phyloP scores from a whole-genome alignment of 768 basidiomycete genomes.

The Hypholoma fasciculare region DNA sequence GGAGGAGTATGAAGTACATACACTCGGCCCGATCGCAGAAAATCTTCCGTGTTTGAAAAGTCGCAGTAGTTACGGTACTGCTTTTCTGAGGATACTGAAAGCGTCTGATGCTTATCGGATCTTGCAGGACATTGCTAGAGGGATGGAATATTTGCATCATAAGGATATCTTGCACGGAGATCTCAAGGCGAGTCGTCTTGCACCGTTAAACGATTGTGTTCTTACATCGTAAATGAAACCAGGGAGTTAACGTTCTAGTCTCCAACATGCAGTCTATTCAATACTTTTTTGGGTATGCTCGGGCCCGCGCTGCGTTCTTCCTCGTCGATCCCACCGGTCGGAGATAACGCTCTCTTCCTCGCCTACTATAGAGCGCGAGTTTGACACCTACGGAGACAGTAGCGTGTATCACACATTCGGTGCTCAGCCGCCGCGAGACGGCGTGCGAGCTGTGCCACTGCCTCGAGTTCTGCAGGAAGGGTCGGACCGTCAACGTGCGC shows the following conservation, averaged over 20 bases:
- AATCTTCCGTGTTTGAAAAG: conserved; percentile 18
- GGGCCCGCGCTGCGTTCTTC: too few species aligned
- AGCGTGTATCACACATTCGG: too few species aligned
- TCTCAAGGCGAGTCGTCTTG: conserved; percentile 56
- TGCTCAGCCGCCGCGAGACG: too few species aligned
- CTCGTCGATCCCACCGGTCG: too few species aligned
- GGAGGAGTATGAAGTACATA: conserved; percentile 1
- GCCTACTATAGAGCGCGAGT: too few species aligned
- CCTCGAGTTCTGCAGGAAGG: too few species aligned
- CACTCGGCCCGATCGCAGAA: conserved; percentile 15
- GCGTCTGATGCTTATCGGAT: conserved; percentile 54
- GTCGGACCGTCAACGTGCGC: too few species aligned
- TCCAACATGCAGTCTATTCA: too few species aligned
- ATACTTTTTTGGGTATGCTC: too few species aligned
- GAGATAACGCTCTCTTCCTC: too few species aligned
- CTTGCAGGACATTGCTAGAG: conserved; percentile 74
- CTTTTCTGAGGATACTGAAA: conserved; percentile 19
- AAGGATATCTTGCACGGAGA: conserved; percentile 76
- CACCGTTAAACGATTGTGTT: background rate
- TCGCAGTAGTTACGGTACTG: conserved; percentile 16
- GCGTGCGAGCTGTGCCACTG: too few species aligned
- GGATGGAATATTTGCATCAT: conserved; percentile 80
- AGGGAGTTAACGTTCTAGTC: conserved; percentile 78
- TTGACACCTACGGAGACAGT: too few species aligned
- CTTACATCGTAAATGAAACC: background rate